Percentiles rank a stretch among this genome's conserved stretches.
Evolutionary conservation across 2,329 filamentous ascomycete species (phyloP).

Genomic region (Verticillium albo-atrum): DNA sequence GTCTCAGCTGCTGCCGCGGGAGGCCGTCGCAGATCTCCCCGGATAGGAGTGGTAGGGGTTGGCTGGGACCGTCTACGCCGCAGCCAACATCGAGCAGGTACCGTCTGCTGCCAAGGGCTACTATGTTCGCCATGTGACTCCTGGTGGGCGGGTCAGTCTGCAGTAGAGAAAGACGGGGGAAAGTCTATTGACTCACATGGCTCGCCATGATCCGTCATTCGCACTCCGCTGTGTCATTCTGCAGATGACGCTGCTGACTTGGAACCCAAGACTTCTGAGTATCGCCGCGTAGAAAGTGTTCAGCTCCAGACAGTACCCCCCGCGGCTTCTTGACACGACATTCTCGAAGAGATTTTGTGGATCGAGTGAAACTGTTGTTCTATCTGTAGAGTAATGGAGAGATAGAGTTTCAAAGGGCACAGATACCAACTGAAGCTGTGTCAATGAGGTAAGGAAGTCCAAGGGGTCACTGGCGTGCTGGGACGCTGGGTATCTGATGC

Average conservation of each 20-base stretch:
- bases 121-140: conserved; percentile 56
- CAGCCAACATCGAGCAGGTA: conserved; percentile 57
- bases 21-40: conserved; percentile 25
- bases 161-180: too few species aligned
- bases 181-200: conserved; percentile 19
- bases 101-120: conserved; percentile 41
- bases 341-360: conserved; percentile 36
- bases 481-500: too few species aligned
- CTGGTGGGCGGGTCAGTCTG: conserved; percentile 23
- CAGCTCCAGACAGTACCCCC: conserved; percentile 48
- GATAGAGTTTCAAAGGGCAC: conserved; percentile 51
- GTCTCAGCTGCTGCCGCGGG: conserved; percentile 27
- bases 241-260: conserved; percentile 44
- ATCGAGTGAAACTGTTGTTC: conserved; percentile 28
- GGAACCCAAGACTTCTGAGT: conserved; percentile 43
- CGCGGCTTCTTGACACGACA: conserved; percentile 29
- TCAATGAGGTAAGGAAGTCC: too few species aligned
- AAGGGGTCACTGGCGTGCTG: too few species aligned
- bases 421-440: conserved; percentile 17
- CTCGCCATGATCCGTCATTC: conserved; percentile 14
- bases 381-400: conserved; percentile 41
- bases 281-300: conserved; percentile 40
- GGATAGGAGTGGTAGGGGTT: conserved; percentile 22
- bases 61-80: conserved; percentile 38
- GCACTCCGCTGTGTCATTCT: conserved; percentile 15